These are phyloP conservation scores for Lachnellula cervina DNA, from an alignment of 2,329 filamentous ascomycete genomes.

Conservation along the genomic window DNA sequence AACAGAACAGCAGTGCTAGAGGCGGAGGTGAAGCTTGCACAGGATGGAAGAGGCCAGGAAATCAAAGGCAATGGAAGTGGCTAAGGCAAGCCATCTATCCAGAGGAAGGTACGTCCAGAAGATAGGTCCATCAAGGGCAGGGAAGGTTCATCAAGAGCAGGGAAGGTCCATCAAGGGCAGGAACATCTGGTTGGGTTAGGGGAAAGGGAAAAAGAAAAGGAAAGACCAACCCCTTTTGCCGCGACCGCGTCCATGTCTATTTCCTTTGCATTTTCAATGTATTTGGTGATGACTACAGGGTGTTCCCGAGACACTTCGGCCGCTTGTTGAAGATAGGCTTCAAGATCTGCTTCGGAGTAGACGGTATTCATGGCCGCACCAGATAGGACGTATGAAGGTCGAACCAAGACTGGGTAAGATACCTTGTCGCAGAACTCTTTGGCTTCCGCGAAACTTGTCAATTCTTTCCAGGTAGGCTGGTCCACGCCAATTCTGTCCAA, in stretches of 20 bases:
- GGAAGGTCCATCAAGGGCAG: too few species aligned
- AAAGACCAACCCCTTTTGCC: too few species aligned
- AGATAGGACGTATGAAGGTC: slow-evolving; percentile 93
- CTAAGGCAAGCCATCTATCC: too few species aligned
- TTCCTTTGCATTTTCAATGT: slow-evolving; percentile 98
- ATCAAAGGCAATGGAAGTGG: too few species aligned
- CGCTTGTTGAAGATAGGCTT: slow-evolving; percentile 83
- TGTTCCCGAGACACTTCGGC: slow-evolving; percentile 91
- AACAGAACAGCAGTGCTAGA: too few species aligned
- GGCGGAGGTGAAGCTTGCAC: too few species aligned
- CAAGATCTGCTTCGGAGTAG: slow-evolving; percentile 90
- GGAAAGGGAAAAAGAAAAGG: too few species aligned
- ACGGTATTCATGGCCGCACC: slow-evolving; percentile 99
- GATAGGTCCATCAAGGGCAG: too few species aligned
- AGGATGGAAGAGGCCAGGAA: too few species aligned
- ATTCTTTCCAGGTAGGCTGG: slow-evolving; percentile 96
- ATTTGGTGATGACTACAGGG: slow-evolving; percentile 98
- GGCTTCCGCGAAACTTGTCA: slow-evolving; percentile 91
- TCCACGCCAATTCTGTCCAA: slow-evolving; percentile 91
- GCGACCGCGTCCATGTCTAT: slow-evolving; percentile 99
- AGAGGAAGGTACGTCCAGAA: too few species aligned
- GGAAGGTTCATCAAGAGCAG: too few species aligned
- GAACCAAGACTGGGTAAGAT: slow-evolving; percentile 87
- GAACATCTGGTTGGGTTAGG: too few species aligned
- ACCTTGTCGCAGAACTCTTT: slow-evolving; percentile 82